A percentile compares a stretch with the other conserved stretches of the same genome.
Evolutionary conservation across 139 green algal species (phyloP).

Genomic region (Prasinococcaceae sp.): DNA sequence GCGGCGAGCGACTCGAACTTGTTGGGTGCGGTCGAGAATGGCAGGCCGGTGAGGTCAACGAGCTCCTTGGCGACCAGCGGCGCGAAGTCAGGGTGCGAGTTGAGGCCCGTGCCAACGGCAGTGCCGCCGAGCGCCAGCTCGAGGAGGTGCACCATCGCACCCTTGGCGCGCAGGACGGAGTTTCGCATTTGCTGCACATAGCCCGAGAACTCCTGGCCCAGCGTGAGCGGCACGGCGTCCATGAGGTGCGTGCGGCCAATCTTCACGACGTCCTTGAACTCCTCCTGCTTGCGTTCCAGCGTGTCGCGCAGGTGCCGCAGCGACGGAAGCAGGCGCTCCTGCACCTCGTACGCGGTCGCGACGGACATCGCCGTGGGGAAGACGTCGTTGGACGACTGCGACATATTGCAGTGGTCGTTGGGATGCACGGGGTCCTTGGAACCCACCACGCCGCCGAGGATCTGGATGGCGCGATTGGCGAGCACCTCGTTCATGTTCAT

Average conservation of each 20-base stretch:
- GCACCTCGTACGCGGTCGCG: conserved; percentile 43
- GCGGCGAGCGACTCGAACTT: conserved; percentile 94
- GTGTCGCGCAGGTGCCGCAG: conserved; percentile 45
- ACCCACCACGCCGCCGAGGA: conserved; percentile 46
- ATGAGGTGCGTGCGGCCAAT: conserved; percentile 84
- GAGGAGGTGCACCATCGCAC: conserved; percentile 11
- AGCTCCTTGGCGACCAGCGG: conserved; percentile 44
- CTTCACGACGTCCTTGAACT: conserved; percentile 76
- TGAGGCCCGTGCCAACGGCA: conserved; percentile 84
- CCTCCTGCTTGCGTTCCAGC: conserved; percentile 43
- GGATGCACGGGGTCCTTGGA: conserved; percentile 69
- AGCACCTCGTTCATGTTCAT: conserved; percentile 98
- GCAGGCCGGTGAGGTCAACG: conserved; percentile 78
- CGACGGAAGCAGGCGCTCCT: conserved; percentile 46
- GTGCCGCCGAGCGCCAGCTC: conserved; percentile 49
- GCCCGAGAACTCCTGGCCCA: conserved; percentile 81
- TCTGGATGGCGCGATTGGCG: conserved; percentile 49
- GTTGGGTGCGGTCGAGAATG: conserved; percentile 82
- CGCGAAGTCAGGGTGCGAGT: conserved; percentile 65
- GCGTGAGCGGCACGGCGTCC: conserved; percentile 80
- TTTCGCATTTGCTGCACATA: conserved; percentile 65
- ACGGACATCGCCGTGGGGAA: conserved; percentile 90
- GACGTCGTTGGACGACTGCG: conserved; percentile 83
- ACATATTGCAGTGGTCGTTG: conserved; percentile 94
- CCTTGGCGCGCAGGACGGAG: conserved; percentile 8